These are phyloP conservation scores for Cyclostephanos invisitatus DNA, from an alignment of 108 stramenopile species.

Conservation along the genomic window DNA sequence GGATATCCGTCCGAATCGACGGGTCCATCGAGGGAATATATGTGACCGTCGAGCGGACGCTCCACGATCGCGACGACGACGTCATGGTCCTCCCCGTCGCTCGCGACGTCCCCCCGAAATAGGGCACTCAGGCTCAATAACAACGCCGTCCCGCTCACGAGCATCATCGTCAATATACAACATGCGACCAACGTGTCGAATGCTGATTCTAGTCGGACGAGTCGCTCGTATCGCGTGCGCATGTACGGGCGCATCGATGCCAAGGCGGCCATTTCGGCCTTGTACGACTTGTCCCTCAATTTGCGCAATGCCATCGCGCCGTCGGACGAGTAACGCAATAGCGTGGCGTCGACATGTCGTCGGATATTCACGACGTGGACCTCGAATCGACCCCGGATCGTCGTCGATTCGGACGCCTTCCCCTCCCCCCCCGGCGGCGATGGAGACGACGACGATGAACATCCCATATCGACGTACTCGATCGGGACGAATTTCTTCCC, in stretches of 20 bases:
- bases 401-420: neutral
- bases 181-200: slow-evolving; percentile 13
- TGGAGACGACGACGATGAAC: no score
- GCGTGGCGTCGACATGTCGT: neutral
- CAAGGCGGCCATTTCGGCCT: slow-evolving; percentile 44
- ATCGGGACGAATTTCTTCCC: slow-evolving; percentile 23
- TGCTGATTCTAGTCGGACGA: slow-evolving; percentile 7
- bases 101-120: neutral
- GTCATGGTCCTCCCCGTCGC: neutral
- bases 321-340: slow-evolving; percentile 7
- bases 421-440: neutral
- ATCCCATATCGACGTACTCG: slow-evolving; percentile 1
- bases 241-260: slow-evolving; percentile 37
- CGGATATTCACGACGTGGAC: slow-evolving; percentile 7
- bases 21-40: slow-evolving; percentile 44
- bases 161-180: slow-evolving; percentile 25
- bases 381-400: no score
- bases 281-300: slow-evolving; percentile 16
- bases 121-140: slow-evolving; percentile 23
- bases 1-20: slow-evolving; percentile 39
- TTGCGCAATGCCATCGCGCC: slow-evolving; percentile 12
- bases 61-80: neutral
- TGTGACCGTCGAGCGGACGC: slow-evolving; percentile 26
- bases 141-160: slow-evolving; percentile 25
- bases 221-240: slow-evolving; percentile 31